These are phyloP conservation scores for Ustilago cynodontis DNA, from an alignment of 1,284 basidiomycete genomes.

Conservation along the genomic window DNA sequence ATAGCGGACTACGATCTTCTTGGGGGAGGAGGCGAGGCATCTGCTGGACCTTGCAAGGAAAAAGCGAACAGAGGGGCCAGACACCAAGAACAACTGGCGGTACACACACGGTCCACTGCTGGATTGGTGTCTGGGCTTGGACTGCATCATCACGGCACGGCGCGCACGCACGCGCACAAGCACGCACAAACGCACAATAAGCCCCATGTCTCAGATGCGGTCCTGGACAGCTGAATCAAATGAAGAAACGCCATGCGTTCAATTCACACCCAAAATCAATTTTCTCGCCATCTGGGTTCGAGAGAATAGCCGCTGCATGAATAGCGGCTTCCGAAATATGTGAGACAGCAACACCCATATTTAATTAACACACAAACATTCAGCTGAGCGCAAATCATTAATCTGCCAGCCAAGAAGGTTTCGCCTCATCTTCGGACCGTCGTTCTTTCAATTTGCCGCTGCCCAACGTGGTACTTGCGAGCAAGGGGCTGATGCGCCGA, in stretches of 20 bases:
- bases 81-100: neutral
- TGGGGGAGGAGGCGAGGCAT: neutral
- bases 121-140: neutral
- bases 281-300: neutral
- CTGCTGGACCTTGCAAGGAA: neutral
- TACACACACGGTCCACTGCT: neutral
- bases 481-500: neutral
- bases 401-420: neutral
- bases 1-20: neutral
- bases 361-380: neutral
- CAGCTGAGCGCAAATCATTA: slow-evolving; percentile 12
- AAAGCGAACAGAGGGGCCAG: neutral
- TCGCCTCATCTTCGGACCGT: neutral
- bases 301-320: neutral
- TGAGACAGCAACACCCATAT: neutral
- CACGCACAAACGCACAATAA: neutral
- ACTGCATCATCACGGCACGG: neutral
- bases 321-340: slow-evolving; percentile 7
- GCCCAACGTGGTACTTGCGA: neutral
- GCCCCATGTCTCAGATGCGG: slow-evolving; percentile 23
- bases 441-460: neutral
- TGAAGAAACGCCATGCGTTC: slow-evolving; percentile 9
- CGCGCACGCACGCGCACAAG: neutral
- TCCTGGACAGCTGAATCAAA: slow-evolving; percentile 20
- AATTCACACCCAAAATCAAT: neutral